Conservation (phyloP, 257 asterid species). For the Solanum ossicruentum region DNA sequence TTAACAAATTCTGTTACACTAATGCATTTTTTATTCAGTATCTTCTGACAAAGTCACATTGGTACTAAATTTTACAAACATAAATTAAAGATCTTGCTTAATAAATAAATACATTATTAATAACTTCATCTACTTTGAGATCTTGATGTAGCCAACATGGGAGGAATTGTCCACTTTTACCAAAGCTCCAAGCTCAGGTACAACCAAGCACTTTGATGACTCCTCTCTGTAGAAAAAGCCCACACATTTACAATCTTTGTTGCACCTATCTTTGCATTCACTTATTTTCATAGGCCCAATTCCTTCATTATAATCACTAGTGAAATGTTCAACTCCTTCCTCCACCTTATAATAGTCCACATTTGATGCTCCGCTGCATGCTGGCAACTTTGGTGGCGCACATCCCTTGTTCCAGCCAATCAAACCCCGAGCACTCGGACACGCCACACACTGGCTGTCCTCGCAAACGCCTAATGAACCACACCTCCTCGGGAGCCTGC, state of each 20-base stretch:
- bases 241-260: slow-evolving; percentile 19
- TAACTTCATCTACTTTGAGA: slow-evolving; percentile 1
- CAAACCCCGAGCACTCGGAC: slow-evolving; percentile 24
- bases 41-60: neutral
- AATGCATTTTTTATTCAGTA: neutral
- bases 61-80: neutral
- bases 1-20: neutral
- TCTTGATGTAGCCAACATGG: slow-evolving; percentile 22
- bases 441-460: slow-evolving; percentile 31
- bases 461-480: slow-evolving; percentile 31
- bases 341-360: slow-evolving; percentile 21
- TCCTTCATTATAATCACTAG: slow-evolving; percentile 25
- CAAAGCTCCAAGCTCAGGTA: slow-evolving; percentile 8
- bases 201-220: neutral
- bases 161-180: slow-evolving; percentile 8
- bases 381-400: slow-evolving; percentile 17
- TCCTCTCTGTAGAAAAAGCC: slow-evolving; percentile 10
- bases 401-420: slow-evolving; percentile 33
- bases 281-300: slow-evolving; percentile 14
- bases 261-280: slow-evolving; percentile 17
- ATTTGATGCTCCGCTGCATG: slow-evolving; percentile 14
- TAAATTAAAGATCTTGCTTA: neutral
- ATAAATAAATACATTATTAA: neutral
- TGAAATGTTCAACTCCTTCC: slow-evolving; percentile 12
- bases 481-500: slow-evolving; percentile 24